Conservation (phyloP, 2,329 filamentous ascomycete species). For the Ophiocordyceps sinensis region DNA sequence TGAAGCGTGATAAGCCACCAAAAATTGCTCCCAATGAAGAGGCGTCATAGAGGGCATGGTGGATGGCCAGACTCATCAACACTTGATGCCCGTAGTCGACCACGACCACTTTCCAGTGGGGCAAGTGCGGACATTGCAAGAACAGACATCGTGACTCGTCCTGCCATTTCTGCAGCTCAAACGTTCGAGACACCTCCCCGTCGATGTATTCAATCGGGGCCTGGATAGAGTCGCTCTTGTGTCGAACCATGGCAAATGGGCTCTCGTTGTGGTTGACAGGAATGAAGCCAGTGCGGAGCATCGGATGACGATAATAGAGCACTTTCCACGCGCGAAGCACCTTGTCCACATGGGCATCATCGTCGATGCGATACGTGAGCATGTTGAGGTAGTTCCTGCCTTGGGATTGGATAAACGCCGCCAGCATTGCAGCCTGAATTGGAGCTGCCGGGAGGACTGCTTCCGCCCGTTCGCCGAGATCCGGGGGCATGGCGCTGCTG, state of each 20-base stretch:
- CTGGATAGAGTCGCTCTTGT: constrained; percentile 13
- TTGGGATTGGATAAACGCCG: constrained; percentile 52
- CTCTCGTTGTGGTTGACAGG: constrained; percentile 41
- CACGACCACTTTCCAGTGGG: constrained; percentile 50
- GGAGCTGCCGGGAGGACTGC: constrained; percentile 63
- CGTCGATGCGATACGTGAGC: constrained; percentile 37
- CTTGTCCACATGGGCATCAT: constrained; percentile 17
- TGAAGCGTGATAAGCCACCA: constrained; percentile 30
- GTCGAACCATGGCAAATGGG: constrained; percentile 65
- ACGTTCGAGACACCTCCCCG: constrained; percentile 2
- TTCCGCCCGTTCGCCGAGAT: constrained; percentile 26
- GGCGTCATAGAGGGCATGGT: constrained; percentile 82
- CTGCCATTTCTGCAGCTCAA: constrained; percentile 24
- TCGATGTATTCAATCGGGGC: constrained; percentile 5
- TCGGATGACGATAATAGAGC: constrained; percentile 43
- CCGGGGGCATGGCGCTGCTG: constrained; percentile 4
- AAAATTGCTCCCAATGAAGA: constrained; percentile 55
- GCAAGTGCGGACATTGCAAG: constrained; percentile 30
- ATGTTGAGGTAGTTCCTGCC: constrained; percentile 66
- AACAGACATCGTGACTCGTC: constrained; percentile 15
- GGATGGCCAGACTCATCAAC: constrained; percentile 37
- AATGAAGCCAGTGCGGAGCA: constrained; percentile 64
- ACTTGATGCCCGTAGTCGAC: constrained; percentile 11
- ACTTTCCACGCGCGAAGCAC: constrained; percentile 45
- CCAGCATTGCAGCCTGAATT: constrained; percentile 67